Percentiles rank a stretch among this genome's conserved stretches.
Evolutionary conservation across 306 rosid genomes (phyloP).

Genomic region (Inga oerstediana): DNA sequence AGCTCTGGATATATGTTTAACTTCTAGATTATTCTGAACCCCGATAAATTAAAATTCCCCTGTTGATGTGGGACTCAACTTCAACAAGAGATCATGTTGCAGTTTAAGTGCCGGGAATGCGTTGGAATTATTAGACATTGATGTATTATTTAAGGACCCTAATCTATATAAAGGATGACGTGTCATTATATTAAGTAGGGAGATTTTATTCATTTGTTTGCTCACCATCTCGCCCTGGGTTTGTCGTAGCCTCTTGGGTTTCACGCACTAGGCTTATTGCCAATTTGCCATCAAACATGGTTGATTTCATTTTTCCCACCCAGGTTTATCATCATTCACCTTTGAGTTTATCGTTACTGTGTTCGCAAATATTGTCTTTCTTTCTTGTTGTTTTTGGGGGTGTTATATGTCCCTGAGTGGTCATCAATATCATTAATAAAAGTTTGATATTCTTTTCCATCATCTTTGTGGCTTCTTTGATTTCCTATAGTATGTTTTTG

Average conservation of each 20-base stretch:
- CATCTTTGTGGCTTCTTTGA: neutral
- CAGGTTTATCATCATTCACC: neutral
- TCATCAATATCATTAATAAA: neutral
- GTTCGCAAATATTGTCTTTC: neutral
- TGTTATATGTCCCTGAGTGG: neutral
- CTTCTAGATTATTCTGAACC: neutral
- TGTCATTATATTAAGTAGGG: neutral
- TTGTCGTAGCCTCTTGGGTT: neutral
- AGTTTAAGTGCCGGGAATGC: constrained; percentile 6
- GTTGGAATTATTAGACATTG: neutral
- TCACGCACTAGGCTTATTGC: neutral
- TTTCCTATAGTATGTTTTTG: neutral
- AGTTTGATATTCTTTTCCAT: neutral
- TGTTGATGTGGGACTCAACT: neutral
- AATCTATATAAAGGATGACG: neutral
- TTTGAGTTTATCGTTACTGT: neutral
- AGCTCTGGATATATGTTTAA: constrained; percentile 7
- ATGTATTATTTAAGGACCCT: neutral
- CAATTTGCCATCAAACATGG: neutral
- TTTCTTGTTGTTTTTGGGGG: neutral
- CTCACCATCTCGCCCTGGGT: neutral
- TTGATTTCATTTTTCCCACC: neutral
- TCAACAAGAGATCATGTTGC: neutral
- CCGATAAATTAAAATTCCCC: neutral
- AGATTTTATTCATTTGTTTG: neutral